A percentile compares a stretch with the other conserved stretches of the same genome.
Evolutionary conservation across 2,329 filamentous ascomycete species (phyloP).

Genomic region (Thielaviopsis populi): DNA sequence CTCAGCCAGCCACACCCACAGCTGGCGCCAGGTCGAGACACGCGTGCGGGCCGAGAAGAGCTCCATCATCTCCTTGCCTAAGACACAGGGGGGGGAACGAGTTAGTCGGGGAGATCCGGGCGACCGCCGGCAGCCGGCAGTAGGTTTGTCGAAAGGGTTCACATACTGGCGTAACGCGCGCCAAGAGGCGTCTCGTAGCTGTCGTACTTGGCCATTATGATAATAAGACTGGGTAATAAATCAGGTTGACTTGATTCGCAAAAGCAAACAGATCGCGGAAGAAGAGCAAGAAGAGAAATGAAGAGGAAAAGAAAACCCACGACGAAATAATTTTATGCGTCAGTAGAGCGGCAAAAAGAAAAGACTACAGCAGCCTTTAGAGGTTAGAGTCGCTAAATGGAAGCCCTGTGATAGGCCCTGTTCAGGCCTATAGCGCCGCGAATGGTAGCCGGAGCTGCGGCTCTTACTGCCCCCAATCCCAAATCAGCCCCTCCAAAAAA

Average conservation of each 20-base stretch:
- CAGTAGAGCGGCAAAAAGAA: not conserved
- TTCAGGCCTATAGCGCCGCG: no score
- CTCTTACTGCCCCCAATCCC: no score
- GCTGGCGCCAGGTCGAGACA: constrained; percentile 63
- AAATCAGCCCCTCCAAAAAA: no score
- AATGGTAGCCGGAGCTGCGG: no score
- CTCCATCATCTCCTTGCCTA: constrained; percentile 49
- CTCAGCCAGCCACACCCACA: constrained; percentile 78
- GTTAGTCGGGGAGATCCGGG: constrained; percentile 5
- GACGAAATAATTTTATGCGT: constrained; percentile 1
- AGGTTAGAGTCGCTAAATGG: not conserved
- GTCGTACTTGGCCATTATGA: constrained; percentile 21
- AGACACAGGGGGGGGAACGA: not conserved
- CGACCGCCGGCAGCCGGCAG: not conserved
- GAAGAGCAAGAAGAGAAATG: not conserved
- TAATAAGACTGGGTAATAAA: not conserved
- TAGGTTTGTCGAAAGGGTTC: not conserved
- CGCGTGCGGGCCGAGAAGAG: constrained; percentile 67
- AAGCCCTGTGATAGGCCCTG: not conserved
- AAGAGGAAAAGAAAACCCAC: constrained; percentile 1
- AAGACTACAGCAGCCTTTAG: not conserved
- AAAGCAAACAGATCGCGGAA: not conserved
- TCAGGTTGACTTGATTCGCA: not conserved
- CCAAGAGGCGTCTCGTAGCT: constrained; percentile 51
- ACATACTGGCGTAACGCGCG: constrained; percentile 51